Percentiles rank a stretch among this genome's conserved stretches.
phyloP scores from a whole-genome alignment of 192 early-diverging fungal genomes.

The Backusella tuberculispora region DNA sequence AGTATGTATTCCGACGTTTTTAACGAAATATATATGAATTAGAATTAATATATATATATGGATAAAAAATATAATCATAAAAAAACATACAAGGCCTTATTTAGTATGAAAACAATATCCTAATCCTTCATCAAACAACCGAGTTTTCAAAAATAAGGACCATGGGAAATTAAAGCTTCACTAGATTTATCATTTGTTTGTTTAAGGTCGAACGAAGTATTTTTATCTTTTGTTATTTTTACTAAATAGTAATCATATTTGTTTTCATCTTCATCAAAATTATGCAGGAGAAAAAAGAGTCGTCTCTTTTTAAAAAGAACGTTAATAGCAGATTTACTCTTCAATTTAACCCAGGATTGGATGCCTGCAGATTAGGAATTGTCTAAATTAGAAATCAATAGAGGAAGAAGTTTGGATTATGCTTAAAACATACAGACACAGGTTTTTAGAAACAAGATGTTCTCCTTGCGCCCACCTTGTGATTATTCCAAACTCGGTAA shows the following conservation, averaged over 20 bases:
- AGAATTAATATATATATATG: neutral
- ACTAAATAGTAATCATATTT: neutral
- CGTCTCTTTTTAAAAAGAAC: slow-evolving; percentile 4
- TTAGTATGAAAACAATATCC: neutral
- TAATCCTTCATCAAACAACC: neutral
- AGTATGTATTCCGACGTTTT: neutral
- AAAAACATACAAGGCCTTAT: neutral
- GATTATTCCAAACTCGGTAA: slow-evolving; percentile 12
- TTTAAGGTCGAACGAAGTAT: neutral
- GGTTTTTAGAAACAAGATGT: slow-evolving; percentile 14
- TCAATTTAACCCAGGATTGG: slow-evolving; percentile 3
- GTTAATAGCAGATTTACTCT: neutral
- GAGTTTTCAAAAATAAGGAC: neutral
- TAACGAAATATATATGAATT: neutral
- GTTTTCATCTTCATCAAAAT: slow-evolving; percentile 3
- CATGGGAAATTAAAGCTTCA: neutral
- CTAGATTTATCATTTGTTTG: slow-evolving; percentile 6
- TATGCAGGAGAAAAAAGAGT: slow-evolving; percentile 11
- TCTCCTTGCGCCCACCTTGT: slow-evolving; percentile 11
- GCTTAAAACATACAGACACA: slow-evolving; percentile 16
- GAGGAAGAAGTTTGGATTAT: neutral
- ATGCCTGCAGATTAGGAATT: neutral
- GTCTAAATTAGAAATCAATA: neutral
- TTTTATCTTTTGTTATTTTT: slow-evolving; percentile 9
- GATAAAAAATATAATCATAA: neutral